Base-by-base conservation (phyloP, 2,329 filamentous ascomycete species). In the Alternaria gaisen region DNA sequence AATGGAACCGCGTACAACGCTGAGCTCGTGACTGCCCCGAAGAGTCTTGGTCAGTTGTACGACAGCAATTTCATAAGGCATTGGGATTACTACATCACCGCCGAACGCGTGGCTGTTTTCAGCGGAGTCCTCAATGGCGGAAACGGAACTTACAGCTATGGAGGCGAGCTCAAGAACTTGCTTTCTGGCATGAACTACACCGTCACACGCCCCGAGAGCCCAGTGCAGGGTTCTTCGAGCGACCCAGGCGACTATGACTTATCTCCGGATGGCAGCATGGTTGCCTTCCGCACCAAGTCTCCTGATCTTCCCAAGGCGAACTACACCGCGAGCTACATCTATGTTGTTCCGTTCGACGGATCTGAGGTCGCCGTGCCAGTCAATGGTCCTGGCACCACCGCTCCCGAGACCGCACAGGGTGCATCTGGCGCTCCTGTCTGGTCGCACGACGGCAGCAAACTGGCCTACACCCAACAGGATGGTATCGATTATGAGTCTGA, bases 281-380 rank as follows among this genome's bases (percentile, higher is more conserved):
- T 78, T n/a, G 75, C 75, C n/a, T 94, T 94, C 72, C 86, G 93
- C 22, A 86, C 91, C 22, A 92, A 92, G 69, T 91, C 93, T 67
- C 91, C 91, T 0, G 81, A 87, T 16, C 79, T 93, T 12, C 87
- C 90, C 67, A 88, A 87, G 9, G 91, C 91, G 0, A 86, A 91
- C 64, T 88, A 91, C 78, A 97, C 93, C 8, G 94, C 94, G 68
- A 90, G 90, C 10, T 91, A 95, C 73, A 85, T 96, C 41, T 97
- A 95, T 78, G 86, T 90, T 46, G 85, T 91, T 1, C 87, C 90
- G 0, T 82, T 94, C 44, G 83, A 84, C 56, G 87, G 85, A 12
- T 93, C 90, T 68, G 65, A 71, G 43, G 69, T 70, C 6, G 69
- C 76, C 14, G 74, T 76, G 6, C 58, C 72, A 1, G 57, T 78